These are phyloP conservation scores for Talaromyces trachyspermus DNA, from an alignment of 495 filamentous ascomycete species.

Conservation along the genomic window DNA sequence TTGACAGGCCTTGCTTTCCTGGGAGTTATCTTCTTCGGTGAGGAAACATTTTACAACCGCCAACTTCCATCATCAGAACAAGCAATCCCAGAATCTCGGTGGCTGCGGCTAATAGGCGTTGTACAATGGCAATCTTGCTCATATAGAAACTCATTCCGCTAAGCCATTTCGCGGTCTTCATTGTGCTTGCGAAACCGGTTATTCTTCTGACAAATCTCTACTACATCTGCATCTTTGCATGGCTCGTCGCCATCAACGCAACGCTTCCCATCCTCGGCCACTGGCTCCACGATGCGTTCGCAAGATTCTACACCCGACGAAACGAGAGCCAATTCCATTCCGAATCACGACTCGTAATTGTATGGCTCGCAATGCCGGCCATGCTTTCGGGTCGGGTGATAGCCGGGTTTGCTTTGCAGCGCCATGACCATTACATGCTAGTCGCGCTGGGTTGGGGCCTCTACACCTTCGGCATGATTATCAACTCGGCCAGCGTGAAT, in stretches of 20 bases:
- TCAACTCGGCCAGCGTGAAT: slow-evolving; percentile 53
- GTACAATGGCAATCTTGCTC: slow-evolving; percentile 36
- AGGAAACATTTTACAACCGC: slow-evolving; percentile 57
- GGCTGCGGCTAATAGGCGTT: slow-evolving; percentile 37
- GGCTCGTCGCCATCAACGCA: slow-evolving; percentile 56
- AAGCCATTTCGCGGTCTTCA: slow-evolving; percentile 39
- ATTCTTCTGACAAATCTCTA: slow-evolving; percentile 44
- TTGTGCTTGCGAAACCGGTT: slow-evolving; percentile 43
- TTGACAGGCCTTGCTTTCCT: slow-evolving; percentile 39
- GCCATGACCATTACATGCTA: slow-evolving; percentile 49
- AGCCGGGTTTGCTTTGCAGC: slow-evolving; percentile 47
- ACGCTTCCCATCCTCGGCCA: slow-evolving; percentile 55
- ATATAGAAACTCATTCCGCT: slow-evolving; percentile 32
- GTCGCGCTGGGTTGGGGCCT: slow-evolving; percentile 47
- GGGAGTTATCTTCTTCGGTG: slow-evolving; percentile 42
- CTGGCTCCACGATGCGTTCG: slow-evolving; percentile 51
- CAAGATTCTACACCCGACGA: slow-evolving; percentile 36
- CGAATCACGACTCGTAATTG: slow-evolving; percentile 49
- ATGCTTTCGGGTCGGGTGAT: slow-evolving; percentile 45
- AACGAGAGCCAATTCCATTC: slow-evolving; percentile 50
- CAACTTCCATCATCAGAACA: slow-evolving; percentile 29
- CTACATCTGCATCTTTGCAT: slow-evolving; percentile 53
- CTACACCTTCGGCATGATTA: slow-evolving; percentile 56
- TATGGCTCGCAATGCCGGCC: slow-evolving; percentile 42
- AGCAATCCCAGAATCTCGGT: slow-evolving; percentile 28